Base-by-base conservation (phyloP, 83 land plant species). In the Diphasiastrum complanatum region DNA sequence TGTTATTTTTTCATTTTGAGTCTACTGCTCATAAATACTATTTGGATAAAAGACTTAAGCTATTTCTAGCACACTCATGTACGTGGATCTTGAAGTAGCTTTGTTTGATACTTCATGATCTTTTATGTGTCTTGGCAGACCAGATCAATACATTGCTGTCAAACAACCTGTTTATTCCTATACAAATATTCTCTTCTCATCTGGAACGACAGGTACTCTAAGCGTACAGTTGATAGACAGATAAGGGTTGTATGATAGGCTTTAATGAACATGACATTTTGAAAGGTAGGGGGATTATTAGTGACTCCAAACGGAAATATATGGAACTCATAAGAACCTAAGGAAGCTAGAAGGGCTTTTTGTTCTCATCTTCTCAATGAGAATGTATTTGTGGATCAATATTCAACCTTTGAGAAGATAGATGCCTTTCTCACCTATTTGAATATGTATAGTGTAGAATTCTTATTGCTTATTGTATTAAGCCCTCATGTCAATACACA, bases 181-280 rank as follows among this genome's bases (percentile, higher is more conserved):
- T 5, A 77, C 81, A n/a, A 88, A 79, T 62, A 82, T 93, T 20
- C 75, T 93, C 10, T 93, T 93, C 66, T 93, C 99, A 32, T 93
- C 99, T 18, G 99, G 99, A 61, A 93, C 99, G 19, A 81, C 99
- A 65, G 99, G 99, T 93, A 50, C 40, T 16, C 8, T 46, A 55
- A 33, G 64, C 1, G 49, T 57, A 40, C 22, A 33, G n/a, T 32
- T 70, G 43, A 40, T 8, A 40, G 8, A 8, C 12, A 40, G 43
- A 40, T 40, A 40, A 16, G 43, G 8, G 12, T 40, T 16, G 8
- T 40, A 8, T 8, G 8, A 8, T 40, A 8, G 43, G 16, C 16
- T 40, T 16, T 40, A 8, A 48, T 8, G 16, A 40, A 40, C 43
- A n/a, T n/a, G n/a, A n/a, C n/a, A n/a, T n/a, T n/a, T n/a, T n/a